Evolutionary conservation across 2,329 filamentous ascomycete species (phyloP).

Genomic region (Annulohypoxylon truncatum): DNA sequence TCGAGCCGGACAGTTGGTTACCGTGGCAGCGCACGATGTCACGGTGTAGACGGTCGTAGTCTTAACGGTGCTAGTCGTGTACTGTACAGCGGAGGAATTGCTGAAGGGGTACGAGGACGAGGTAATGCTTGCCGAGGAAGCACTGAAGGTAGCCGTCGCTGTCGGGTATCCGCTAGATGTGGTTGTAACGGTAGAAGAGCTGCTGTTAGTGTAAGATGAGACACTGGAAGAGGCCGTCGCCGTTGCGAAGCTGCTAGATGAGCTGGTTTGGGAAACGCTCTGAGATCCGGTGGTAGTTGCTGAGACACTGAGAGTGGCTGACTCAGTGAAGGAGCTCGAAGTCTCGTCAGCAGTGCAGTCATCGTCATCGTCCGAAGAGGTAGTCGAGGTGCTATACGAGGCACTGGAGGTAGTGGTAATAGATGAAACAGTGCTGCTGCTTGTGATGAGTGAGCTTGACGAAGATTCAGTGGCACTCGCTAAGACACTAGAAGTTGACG

Average conservation of each 20-base stretch:
- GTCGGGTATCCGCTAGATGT: constrained; percentile 1
- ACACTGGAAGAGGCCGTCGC: background rate
- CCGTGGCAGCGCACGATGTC: constrained; percentile 46
- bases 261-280: constrained; percentile 14
- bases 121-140: constrained; percentile 2
- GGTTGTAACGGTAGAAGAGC: background rate
- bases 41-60: constrained; percentile 47
- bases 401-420: constrained; percentile 13
- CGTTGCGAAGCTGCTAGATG: constrained; percentile 3
- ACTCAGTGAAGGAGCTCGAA: constrained; percentile 30
- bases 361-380: constrained; percentile 32
- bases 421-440: constrained; percentile 15
- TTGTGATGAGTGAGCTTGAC: constrained; percentile 18
- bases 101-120: constrained; percentile 15
- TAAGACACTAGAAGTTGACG: constrained; percentile 15
- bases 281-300: constrained; percentile 20
- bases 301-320: constrained; percentile 18
- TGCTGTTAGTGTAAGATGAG: background rate
- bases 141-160: background rate
- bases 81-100: constrained; percentile 26
- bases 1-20: constrained; percentile 55
- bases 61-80: constrained; percentile 47
- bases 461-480: constrained; percentile 19
- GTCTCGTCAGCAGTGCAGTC: constrained; percentile 25
- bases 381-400: constrained; percentile 22